Conservation (phyloP, 495 filamentous ascomycete species). For the Xylaria acuta region DNA sequence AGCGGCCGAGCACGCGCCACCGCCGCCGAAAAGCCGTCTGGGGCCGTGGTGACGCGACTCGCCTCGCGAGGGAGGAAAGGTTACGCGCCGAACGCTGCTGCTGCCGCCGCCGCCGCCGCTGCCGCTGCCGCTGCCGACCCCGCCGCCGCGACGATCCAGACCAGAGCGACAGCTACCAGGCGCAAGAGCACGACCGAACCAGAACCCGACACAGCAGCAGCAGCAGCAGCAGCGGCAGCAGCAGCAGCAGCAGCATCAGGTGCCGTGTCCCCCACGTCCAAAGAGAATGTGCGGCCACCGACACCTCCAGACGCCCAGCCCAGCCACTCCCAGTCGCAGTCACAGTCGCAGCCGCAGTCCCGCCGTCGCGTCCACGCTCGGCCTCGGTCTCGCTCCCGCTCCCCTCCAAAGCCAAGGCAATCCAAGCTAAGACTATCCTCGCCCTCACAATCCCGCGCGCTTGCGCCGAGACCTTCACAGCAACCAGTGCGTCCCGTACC, state of each 20-base stretch:
- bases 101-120: neutral
- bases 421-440: slow-evolving; percentile 28
- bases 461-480: slow-evolving; percentile 35
- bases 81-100: slow-evolving; percentile 24
- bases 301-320: slow-evolving; percentile 12
- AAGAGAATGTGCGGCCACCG: slow-evolving; percentile 31
- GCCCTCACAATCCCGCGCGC: slow-evolving; percentile 35
- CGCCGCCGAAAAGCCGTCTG: slow-evolving; percentile 22
- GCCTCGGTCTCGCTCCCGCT: slow-evolving; percentile 3
- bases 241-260: no score
- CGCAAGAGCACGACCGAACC: neutral
- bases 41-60: neutral
- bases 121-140: slow-evolving; percentile 5
- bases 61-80: slow-evolving; percentile 6
- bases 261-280: slow-evolving; percentile 14
- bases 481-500: slow-evolving; percentile 30
- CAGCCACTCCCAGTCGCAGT: neutral
- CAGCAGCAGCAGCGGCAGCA: no score
- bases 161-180: slow-evolving; percentile 12
- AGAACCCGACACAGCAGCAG: neutral
- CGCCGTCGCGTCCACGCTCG: neutral
- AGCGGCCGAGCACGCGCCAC: slow-evolving; percentile 44
- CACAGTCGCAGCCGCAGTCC: neutral
- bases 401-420: slow-evolving; percentile 6
- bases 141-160: slow-evolving; percentile 21